Evolutionary conservation across 2,329 filamentous ascomycete genomes (phyloP), one percentile per base, ranked within the genome.

Genomic region (Leptoxyphium fumago): DNA sequence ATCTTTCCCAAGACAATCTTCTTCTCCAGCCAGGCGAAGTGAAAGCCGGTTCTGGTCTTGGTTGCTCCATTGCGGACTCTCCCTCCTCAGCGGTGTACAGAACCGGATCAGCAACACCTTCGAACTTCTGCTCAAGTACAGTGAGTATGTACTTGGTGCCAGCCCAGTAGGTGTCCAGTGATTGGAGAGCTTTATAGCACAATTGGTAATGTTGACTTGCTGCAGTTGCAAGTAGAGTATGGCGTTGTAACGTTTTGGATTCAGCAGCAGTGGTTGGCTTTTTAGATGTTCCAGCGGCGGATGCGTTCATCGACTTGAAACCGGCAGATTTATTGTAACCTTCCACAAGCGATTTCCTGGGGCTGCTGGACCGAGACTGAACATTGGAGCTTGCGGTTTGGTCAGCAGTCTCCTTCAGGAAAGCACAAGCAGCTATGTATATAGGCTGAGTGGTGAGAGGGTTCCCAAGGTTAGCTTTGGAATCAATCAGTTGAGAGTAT

Each of bases 371-470:
- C 9, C 59, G 52, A 0, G 81, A 84, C 26, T 80, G 60, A 15
- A 78, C 70, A 46, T 79, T 71, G 2, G 73, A 77, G 0, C 81
- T 81, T 17, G 67, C 66, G 0, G 80, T 79, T 48, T 78, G 80
- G 11, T 81, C 74, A 2, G 77, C 79, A 4, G 83, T 85, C 58
- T 94, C 86, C 65, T 86, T 85, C 13, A 94, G 66, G 53, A 94
- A 94, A 0, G 86, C 86, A 56, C 85, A 93, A 1, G 85, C 86
- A 1, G 86, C 86, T 47, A 94, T 89, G 54, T 93, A 94, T 56
- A 93, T 93, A 0, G 86, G 86, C 61, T 94, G 86, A 40, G 82
- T 68, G 0, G 84, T 91, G 51, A 94, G 94, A 0, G 86, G 86
- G 47, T 91, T 94, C 1, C 85, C 84, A 29, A 88, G 80, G 45